A percentile compares a stretch with the other conserved stretches of the same genome.
These are phyloP conservation scores for Aspergillus aculeatinus DNA, from an alignment of 2,329 filamentous ascomycete species.

Conservation along the genomic window DNA sequence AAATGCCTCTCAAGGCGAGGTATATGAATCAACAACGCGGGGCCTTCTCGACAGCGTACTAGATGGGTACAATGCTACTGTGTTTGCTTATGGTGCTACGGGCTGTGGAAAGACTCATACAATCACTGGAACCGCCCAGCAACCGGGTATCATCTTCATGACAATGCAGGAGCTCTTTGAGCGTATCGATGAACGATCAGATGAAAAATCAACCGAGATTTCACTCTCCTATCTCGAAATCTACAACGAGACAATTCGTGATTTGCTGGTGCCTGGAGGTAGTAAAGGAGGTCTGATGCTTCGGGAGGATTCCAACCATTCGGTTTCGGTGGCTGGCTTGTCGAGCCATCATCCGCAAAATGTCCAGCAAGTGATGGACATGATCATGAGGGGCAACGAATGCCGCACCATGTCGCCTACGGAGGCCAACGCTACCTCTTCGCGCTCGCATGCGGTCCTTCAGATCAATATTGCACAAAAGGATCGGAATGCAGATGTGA, in stretches of 20 bases:
- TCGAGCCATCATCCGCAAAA: slow-evolving; percentile 88
- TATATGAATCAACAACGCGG: slow-evolving; percentile 91
- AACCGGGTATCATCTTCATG: slow-evolving; percentile 96
- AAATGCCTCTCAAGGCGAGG: slow-evolving; percentile 84
- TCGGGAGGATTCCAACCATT: slow-evolving; percentile 89
- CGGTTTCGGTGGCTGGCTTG: slow-evolving; percentile 85
- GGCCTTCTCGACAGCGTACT: slow-evolving; percentile 89
- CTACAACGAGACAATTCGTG: slow-evolving; percentile 98
- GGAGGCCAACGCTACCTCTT: slow-evolving; percentile 95
- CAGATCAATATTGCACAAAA: slow-evolving; percentile 96
- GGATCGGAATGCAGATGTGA: slow-evolving; percentile 86
- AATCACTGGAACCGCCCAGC: slow-evolving; percentile 85
- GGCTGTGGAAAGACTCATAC: slow-evolving; percentile 99
- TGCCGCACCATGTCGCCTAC: slow-evolving; percentile 95
- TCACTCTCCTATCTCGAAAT: slow-evolving; percentile 96
- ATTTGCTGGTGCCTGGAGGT: slow-evolving; percentile 81
- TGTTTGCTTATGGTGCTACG: slow-evolving; percentile 96
- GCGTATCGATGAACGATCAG: slow-evolving; percentile 80
- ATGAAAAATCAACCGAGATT: slow-evolving; percentile 85
- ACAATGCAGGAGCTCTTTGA: slow-evolving; percentile 99
- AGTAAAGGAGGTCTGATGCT: slow-evolving; percentile 85
- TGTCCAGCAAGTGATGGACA: slow-evolving; percentile 97
- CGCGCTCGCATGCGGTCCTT: slow-evolving; percentile 91
- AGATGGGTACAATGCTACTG: slow-evolving; percentile 97
- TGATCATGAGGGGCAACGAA: slow-evolving; percentile 94